A percentile compares a stretch with the other conserved stretches of the same genome.
These are phyloP conservation scores for Fusarium metavorans DNA, from an alignment of 2,329 filamentous ascomycete species.

Conservation along the genomic window DNA sequence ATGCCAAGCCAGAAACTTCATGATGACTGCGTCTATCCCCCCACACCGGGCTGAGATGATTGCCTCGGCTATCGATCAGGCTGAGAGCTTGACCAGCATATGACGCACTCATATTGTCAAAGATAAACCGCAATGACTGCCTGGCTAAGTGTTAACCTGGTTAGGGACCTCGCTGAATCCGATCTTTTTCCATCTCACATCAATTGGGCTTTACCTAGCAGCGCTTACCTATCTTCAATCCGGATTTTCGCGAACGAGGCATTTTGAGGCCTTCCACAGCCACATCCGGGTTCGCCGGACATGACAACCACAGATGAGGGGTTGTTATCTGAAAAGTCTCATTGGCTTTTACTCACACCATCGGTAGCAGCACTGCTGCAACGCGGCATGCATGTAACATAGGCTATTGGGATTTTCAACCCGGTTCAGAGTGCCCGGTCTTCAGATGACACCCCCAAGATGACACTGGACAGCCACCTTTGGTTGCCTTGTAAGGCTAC, in stretches of 20 bases:
- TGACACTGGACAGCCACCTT: background rate
- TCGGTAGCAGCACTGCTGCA: background rate
- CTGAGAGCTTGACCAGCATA: background rate
- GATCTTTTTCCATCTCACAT: background rate
- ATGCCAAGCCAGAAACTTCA: background rate
- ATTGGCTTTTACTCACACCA: background rate
- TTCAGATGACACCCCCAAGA: background rate
- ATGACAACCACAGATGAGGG: background rate
- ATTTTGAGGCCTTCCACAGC: slow-evolving; percentile 6
- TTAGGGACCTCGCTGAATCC: background rate
- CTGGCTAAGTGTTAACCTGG: background rate
- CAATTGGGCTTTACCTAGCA: background rate
- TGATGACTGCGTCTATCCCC: background rate
- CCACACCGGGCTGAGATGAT: background rate
- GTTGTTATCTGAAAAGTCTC: background rate
- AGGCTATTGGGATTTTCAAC: background rate
- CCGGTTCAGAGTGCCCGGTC: background rate
- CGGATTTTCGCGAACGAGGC: background rate
- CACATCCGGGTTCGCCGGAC: background rate
- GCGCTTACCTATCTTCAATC: background rate
- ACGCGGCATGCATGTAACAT: background rate
- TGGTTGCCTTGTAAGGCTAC: slow-evolving; percentile 2
- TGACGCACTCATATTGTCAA: background rate
- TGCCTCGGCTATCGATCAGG: background rate
- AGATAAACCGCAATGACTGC: background rate